These are phyloP conservation scores for Lodderomyces beijingensis DNA, from an alignment of 1,139 yeast species.

Conservation along the genomic window DNA sequence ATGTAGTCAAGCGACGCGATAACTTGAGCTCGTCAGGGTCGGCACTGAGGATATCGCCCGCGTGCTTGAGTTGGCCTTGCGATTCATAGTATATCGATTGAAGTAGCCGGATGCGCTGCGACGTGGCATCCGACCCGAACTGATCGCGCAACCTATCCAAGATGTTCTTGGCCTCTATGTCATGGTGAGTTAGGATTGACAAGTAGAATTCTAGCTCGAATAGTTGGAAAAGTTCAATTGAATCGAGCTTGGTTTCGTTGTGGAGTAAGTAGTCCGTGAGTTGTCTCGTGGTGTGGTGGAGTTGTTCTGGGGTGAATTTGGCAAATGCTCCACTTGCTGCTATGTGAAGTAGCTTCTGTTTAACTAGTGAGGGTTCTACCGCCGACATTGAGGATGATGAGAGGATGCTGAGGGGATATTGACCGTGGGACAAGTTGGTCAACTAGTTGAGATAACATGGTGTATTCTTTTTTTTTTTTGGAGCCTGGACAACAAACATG, in stretches of 20 bases:
- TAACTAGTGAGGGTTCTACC: conserved; percentile 14
- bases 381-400: too few species aligned
- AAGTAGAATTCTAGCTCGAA: conserved; percentile 72
- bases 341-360: conserved; percentile 23
- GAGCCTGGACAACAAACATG: too few species aligned
- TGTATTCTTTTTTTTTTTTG: too few species aligned
- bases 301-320: conserved; percentile 32
- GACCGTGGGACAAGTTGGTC: too few species aligned
- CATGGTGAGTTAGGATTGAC: conserved; percentile 59
- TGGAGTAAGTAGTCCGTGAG: conserved; percentile 26
- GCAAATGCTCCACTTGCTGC: conserved; percentile 34
- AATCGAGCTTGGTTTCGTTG: conserved; percentile 28
- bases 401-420: too few species aligned
- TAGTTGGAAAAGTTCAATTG: conserved; percentile 53
- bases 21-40: conserved; percentile 33
- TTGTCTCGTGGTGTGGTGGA: conserved; percentile 29
- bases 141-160: conserved; percentile 64
- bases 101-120: conserved; percentile 57
- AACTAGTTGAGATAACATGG: too few species aligned
- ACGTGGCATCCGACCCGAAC: conserved; percentile 44
- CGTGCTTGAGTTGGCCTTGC: conserved; percentile 33
- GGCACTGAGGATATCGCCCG: conserved; percentile 35
- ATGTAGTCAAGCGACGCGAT: conserved; percentile 34
- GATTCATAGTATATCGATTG: conserved; percentile 57
- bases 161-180: conserved; percentile 63